phyloP scores from a whole-genome alignment of 169 alveolate species.

The Perkinsus chesapeaki region DNA sequence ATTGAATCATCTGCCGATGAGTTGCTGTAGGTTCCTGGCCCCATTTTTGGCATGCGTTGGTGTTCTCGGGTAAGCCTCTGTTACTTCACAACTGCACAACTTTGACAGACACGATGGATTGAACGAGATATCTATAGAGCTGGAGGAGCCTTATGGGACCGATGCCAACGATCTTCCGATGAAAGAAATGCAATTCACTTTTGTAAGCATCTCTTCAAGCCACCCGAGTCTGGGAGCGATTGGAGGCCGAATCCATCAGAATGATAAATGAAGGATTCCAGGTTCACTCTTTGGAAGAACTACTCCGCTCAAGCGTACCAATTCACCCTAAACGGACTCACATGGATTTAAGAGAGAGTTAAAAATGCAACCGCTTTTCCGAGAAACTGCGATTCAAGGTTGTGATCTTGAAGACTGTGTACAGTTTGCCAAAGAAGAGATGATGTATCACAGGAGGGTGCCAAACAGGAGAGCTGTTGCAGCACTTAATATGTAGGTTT shows the following conservation, averaged over 20 bases:
- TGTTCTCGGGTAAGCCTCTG: not conserved
- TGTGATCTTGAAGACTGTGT: not conserved
- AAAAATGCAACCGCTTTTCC: not conserved
- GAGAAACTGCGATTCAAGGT: not conserved
- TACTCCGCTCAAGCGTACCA: not conserved
- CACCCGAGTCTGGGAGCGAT: not conserved
- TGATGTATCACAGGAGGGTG: not conserved
- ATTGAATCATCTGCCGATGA: too few species aligned
- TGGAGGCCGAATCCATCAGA: too few species aligned
- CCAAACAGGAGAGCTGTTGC: not conserved
- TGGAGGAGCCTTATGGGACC: not conserved
- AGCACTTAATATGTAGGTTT: not conserved
- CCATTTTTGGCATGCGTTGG: not conserved
- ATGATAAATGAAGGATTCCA: too few species aligned
- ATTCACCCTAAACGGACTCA: not conserved
- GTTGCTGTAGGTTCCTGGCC: not conserved
- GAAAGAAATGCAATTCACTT: not conserved
- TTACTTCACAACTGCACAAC: not conserved
- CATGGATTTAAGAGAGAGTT: not conserved
- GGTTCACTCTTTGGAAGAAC: not conserved
- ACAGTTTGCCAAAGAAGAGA: not conserved
- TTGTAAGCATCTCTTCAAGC: not conserved
- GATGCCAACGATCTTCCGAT: not conserved
- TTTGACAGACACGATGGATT: not conserved
- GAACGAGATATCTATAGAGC: not conserved